Base-by-base conservation (phyloP, 2,329 filamentous ascomycete species). In the Colletotrichum melonis region DNA sequence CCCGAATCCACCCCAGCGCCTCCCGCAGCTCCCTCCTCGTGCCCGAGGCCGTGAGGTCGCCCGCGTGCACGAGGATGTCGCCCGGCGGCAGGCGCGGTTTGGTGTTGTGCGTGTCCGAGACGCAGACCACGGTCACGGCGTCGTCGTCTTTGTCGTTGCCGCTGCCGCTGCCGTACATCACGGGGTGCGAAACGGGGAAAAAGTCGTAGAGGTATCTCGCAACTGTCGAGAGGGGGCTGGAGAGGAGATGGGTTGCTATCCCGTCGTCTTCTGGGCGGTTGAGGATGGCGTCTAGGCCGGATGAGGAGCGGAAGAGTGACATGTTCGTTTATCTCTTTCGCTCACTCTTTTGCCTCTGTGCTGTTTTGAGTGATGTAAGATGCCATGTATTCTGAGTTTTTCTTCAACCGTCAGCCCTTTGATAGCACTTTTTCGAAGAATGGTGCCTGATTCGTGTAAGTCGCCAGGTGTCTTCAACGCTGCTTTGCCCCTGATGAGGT, bases 1-100 rank as follows among this genome's bases (percentile, higher is more conserved):
- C 59, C 9, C 76, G 76, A 11, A 88, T 76, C 87, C 86, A 89
- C n/a, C 76, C 67, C 11, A 87, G 73, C 12, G 81, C 75, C 2
- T 79, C 78, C 59, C 84, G 77, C 0, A 87, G 75, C 73, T 87
- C 85, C 5, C 78, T 75, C 24, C 82, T 78, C 0, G 84, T 82
- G n/a, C 85, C 86, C n/a, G 80, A 79, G 63, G 85, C 78, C 0
- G 84, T 86, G n/a, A 88, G 79, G 72, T 88, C 86, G 24, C 86
- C 86, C 0, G 86, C 84, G 71, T 88, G 85, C 63, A 88, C 80
- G 16, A 88, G 80, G 2, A 88, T 77, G 73, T 88, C 85, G 1
- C 84, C 86, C 3, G 74, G 49, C 1, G 85, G 85, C 9, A 88
- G 72, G 1, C 68, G 63, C 4, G 81, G 82, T 11, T 80, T 79